A percentile compares a stretch with the other conserved stretches of the same genome.
Conservation (phyloP, 805 yeast genomes). For the Saturnispora silvae region DNA sequence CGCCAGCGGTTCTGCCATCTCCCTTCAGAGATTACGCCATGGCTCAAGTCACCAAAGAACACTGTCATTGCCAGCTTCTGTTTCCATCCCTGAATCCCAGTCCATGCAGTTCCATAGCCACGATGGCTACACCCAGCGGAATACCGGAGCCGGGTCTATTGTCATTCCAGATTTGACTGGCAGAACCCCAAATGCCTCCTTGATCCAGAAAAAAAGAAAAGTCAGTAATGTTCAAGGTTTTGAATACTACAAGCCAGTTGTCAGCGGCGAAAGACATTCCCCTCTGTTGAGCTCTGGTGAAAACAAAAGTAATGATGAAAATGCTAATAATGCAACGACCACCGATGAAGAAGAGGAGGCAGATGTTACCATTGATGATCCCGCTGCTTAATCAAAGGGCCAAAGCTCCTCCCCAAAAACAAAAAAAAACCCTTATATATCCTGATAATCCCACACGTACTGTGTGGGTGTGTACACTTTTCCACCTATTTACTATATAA, state of each 20-base stretch:
- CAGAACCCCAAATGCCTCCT: constrained; percentile 1
- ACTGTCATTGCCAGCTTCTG: constrained; percentile 31
- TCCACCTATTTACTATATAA: background rate
- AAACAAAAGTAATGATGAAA: too few species aligned
- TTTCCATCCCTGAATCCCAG: constrained; percentile 25
- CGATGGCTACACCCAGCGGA: constrained; percentile 8
- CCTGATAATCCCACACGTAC: background rate
- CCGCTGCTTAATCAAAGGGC: background rate
- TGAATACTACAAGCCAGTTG: constrained; percentile 5
- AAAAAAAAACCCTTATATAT: too few species aligned
- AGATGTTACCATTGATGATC: constrained; percentile 5
- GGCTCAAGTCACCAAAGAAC: constrained; percentile 29
- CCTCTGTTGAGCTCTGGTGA: background rate
- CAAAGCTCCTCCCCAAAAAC: background rate
- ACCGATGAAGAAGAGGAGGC: background rate
- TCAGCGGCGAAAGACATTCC: background rate
- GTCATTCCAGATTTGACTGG: constrained; percentile 13
- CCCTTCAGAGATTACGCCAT: constrained; percentile 18
- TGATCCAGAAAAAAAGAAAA: constrained; percentile 2
- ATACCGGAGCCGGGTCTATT: constrained; percentile 22
- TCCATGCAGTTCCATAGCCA: constrained; percentile 19
- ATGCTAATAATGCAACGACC: background rate
- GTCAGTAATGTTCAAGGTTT: constrained; percentile 3
- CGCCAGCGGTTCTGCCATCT: constrained; percentile 18
- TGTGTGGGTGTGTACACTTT: background rate